Conservation (phyloP, 176 grass and related monocot genomes). For the Carex myosuroides region DNA sequence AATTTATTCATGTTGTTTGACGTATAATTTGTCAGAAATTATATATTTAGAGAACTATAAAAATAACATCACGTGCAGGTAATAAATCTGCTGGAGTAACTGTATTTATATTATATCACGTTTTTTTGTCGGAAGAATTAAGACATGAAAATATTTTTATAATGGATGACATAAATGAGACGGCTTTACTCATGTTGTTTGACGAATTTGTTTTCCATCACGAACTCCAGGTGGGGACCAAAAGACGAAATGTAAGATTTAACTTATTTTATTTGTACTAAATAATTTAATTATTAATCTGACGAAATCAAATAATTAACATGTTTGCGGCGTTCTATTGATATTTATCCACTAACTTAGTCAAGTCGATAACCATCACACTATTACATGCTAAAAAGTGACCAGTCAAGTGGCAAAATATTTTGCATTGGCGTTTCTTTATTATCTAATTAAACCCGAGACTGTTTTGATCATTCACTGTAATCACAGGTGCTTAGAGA, state of each 20-base stretch:
- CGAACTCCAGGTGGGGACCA: background rate
- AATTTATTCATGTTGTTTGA: background rate
- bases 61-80: background rate
- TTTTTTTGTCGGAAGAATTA: background rate
- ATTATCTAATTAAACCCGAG: background rate
- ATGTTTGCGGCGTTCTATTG: too few relatives aligned
- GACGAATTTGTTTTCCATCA: background rate
- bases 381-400: background rate
- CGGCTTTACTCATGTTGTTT: background rate
- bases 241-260: background rate
- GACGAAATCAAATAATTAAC: background rate
- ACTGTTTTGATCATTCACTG: background rate
- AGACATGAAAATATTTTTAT: background rate
- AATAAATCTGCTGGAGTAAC: background rate
- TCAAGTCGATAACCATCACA: background rate
- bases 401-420: background rate
- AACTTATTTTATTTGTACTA: background rate
- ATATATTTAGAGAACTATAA: background rate
- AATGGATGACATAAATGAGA: background rate
- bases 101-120: background rate
- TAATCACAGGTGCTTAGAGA: background rate
- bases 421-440: background rate
- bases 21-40: background rate
- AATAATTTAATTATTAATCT: background rate
- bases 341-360: background rate